A percentile compares a stretch with the other conserved stretches of the same genome.
These are phyloP conservation scores for Apiospora phragmitis DNA, from an alignment of 2,329 filamentous ascomycete species.

Conservation along the genomic window DNA sequence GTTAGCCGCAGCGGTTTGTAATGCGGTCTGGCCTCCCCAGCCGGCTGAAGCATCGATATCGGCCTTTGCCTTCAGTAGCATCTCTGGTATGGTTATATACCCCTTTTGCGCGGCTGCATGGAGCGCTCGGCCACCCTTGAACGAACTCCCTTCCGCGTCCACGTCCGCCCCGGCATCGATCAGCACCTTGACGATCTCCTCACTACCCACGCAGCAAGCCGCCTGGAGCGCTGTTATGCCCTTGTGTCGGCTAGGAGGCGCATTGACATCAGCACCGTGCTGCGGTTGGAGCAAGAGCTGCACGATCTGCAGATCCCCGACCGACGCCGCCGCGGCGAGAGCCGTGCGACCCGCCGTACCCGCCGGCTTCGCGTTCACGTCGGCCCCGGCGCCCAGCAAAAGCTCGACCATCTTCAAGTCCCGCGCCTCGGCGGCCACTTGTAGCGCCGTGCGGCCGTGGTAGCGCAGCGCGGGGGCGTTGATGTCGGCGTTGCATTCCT, in stretches of 20 bases:
- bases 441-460: constrained; percentile 37
- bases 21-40: constrained; percentile 31
- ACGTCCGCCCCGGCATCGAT: constrained; percentile 31
- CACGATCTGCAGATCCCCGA: constrained; percentile 26
- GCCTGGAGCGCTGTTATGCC: constrained; percentile 40
- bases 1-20: constrained; percentile 36
- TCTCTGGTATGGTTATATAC: constrained; percentile 24
- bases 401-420: constrained; percentile 25
- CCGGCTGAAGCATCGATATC: constrained; percentile 33
- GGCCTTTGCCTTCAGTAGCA: constrained; percentile 36
- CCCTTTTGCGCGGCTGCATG: constrained; percentile 36
- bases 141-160: constrained; percentile 32
- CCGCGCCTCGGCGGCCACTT: constrained; percentile 32
- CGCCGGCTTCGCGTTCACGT: constrained; percentile 32
- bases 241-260: constrained; percentile 35
- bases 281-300: constrained; percentile 25
- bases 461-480: constrained; percentile 31
- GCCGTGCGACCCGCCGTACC: constrained; percentile 39
- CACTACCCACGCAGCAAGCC: constrained; percentile 32
- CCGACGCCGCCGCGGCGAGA: constrained; percentile 36
- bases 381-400: constrained; percentile 29
- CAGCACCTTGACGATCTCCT: constrained; percentile 26
- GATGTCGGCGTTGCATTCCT: constrained; percentile 20
- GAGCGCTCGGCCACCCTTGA: constrained; percentile 37
- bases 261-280: constrained; percentile 34